Percentiles rank a stretch among this genome's conserved stretches.
Evolutionary conservation across 164 flowering plant species (phyloP).

Genomic region (Vitis amurensis): DNA sequence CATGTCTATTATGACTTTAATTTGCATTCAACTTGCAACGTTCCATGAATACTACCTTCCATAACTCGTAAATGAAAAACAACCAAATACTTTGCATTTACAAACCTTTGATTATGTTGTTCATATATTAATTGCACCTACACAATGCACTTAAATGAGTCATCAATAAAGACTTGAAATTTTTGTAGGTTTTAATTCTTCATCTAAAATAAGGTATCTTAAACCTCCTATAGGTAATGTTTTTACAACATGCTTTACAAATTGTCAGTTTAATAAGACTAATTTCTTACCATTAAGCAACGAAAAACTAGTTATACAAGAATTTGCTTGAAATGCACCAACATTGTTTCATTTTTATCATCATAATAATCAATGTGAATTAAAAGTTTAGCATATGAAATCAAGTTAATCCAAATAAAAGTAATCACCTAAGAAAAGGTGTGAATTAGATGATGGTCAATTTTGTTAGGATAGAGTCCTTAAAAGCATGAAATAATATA

Average conservation of each 20-base stretch:
- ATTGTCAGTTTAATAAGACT: not conserved
- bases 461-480: too few species aligned
- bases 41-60: too few species aligned
- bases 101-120: too few species aligned
- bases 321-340: not conserved
- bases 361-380: not conserved
- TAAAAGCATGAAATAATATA: too few species aligned
- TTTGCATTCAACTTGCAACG: too few species aligned
- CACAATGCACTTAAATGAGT: conserved; percentile 3
- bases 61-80: too few species aligned
- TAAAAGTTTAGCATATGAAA: not conserved
- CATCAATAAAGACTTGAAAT: not conserved
- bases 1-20: too few species aligned
- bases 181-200: not conserved
- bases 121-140: not conserved
- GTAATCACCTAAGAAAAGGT: too few species aligned
- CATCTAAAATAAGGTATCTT: not conserved
- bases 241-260: not conserved
- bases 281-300: not conserved
- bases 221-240: not conserved
- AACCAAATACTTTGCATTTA: too few species aligned
- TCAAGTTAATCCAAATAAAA: too few species aligned
- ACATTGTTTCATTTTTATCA: not conserved
- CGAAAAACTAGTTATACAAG: not conserved
- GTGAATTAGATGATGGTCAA: too few species aligned